Evolutionary conservation across 768 basidiomycete genomes (phyloP).

Genomic region (Leccinum subtestaceum): DNA sequence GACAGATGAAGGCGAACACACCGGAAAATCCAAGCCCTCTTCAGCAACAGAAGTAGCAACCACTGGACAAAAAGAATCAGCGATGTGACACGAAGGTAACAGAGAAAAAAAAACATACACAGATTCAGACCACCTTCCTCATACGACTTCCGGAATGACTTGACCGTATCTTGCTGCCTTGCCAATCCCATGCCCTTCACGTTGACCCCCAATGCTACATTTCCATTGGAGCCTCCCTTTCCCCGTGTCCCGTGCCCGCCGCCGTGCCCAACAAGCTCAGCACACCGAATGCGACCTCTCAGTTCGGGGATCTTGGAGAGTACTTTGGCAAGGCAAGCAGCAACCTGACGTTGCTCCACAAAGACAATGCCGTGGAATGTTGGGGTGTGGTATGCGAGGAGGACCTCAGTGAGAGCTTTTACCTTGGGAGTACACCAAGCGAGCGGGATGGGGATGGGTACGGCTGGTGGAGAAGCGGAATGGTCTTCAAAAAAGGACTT

Average conservation of each 20-base stretch:
- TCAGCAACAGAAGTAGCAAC: slow-evolving; percentile 87
- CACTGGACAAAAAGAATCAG: slow-evolving; percentile 38
- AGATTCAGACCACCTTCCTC: slow-evolving; percentile 64
- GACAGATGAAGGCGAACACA: slow-evolving; percentile 31
- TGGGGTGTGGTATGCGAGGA: slow-evolving; percentile 50
- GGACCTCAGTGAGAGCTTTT: slow-evolving; percentile 54
- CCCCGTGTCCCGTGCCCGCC: slow-evolving; percentile 29
- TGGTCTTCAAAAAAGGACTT: slow-evolving; percentile 36
- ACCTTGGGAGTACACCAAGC: slow-evolving; percentile 77
- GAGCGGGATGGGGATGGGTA: slow-evolving; percentile 45
- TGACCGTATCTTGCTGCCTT: slow-evolving; percentile 58
- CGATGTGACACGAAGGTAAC: neutral
- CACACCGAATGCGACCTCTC: slow-evolving; percentile 54
- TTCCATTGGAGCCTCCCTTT: slow-evolving; percentile 18
- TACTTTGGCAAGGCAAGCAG: slow-evolving; percentile 62
- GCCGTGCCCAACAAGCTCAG: slow-evolving; percentile 72
- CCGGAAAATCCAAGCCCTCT: slow-evolving; percentile 89
- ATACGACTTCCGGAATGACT: slow-evolving; percentile 64
- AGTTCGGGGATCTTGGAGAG: slow-evolving; percentile 60
- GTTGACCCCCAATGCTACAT: slow-evolving; percentile 32
- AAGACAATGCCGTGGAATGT: slow-evolving; percentile 84
- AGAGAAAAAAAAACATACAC: slow-evolving; percentile 40
- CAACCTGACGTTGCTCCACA: slow-evolving; percentile 82
- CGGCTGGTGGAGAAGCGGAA: slow-evolving; percentile 25
- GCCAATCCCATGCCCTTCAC: slow-evolving; percentile 50